phyloP scores from a whole-genome alignment of 2,329 filamentous ascomycete genomes.

The Neopestalotiopsis clavispora region DNA sequence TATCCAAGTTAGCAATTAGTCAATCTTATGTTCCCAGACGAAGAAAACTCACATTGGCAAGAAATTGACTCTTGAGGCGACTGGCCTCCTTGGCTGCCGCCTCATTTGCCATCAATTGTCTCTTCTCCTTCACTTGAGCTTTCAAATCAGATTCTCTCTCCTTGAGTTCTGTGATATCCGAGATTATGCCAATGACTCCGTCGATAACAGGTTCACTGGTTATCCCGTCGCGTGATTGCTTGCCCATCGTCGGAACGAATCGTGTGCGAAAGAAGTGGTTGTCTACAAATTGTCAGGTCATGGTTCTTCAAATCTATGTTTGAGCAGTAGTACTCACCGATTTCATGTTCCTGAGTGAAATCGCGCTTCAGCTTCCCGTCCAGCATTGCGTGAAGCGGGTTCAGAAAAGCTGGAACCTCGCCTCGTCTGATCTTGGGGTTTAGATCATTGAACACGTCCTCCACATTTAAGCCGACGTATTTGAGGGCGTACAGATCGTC shows the following conservation, averaged over 20 bases:
- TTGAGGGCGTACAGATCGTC: constrained; percentile 46
- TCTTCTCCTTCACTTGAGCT: constrained; percentile 71
- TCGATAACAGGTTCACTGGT: constrained; percentile 60
- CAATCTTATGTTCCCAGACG: not conserved
- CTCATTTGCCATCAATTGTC: constrained; percentile 73
- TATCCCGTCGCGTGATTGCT: constrained; percentile 57
- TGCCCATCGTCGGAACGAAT: constrained; percentile 68
- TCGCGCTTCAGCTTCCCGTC: constrained; percentile 64
- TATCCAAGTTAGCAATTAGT: constrained; percentile 29
- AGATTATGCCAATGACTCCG: constrained; percentile 78
- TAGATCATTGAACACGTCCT: constrained; percentile 64
- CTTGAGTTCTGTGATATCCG: constrained; percentile 78
- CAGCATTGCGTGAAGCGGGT: constrained; percentile 68
- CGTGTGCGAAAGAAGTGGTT: constrained; percentile 74
- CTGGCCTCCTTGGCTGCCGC: constrained; percentile 81
- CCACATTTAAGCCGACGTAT: constrained; percentile 66
- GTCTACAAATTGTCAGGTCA: constrained; percentile 39
- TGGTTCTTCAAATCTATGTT: not conserved
- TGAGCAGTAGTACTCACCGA: constrained; percentile 42
- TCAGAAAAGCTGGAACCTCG: constrained; percentile 54
- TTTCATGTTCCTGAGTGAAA: constrained; percentile 63
- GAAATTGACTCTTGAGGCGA: constrained; percentile 78
- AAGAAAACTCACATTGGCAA: constrained; percentile 60
- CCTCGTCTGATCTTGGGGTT: constrained; percentile 47
- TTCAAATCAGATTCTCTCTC: constrained; percentile 66